Percentiles rank a stretch among this genome's conserved stretches.
These are phyloP conservation scores for Colletotrichum australisinense DNA, from an alignment of 2,329 filamentous ascomycete genomes.

Conservation along the genomic window DNA sequence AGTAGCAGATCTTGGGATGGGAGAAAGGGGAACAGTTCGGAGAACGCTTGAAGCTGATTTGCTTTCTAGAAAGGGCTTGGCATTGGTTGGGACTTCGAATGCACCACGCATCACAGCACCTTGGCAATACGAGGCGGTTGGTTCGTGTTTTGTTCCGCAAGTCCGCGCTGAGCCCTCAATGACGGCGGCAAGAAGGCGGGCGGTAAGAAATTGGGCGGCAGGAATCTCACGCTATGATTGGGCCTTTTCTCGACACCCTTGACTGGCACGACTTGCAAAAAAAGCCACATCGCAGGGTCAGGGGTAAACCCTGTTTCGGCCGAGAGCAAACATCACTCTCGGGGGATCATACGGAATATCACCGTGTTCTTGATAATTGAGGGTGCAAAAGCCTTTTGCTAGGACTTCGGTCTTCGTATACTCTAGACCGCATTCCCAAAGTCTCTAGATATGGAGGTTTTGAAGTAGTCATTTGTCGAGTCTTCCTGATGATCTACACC, in stretches of 20 bases:
- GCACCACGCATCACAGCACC: background rate
- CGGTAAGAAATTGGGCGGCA: background rate
- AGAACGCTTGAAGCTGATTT: background rate
- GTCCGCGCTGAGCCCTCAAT: background rate
- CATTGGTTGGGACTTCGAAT: background rate
- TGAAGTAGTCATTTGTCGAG: background rate
- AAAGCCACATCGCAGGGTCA: background rate
- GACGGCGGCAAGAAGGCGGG: background rate
- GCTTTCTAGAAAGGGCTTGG: background rate
- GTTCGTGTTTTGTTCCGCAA: background rate
- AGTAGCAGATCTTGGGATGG: background rate
- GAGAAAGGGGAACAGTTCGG: background rate
- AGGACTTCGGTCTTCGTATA: background rate
- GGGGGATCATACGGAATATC: background rate
- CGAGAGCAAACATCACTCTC: background rate
- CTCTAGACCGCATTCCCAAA: background rate
- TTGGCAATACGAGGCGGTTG: background rate
- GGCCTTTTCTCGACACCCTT: background rate
- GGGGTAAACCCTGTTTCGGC: background rate
- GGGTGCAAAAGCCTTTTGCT: background rate
- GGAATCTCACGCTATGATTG: background rate
- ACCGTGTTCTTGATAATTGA: background rate
- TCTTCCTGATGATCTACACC: background rate
- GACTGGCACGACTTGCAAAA: no score
- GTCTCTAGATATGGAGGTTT: background rate